Percentiles rank a stretch among this genome's conserved stretches.
phyloP scores from a whole-genome alignment of 129 eudicot genomes.

The Ambrosia trifida region DNA sequence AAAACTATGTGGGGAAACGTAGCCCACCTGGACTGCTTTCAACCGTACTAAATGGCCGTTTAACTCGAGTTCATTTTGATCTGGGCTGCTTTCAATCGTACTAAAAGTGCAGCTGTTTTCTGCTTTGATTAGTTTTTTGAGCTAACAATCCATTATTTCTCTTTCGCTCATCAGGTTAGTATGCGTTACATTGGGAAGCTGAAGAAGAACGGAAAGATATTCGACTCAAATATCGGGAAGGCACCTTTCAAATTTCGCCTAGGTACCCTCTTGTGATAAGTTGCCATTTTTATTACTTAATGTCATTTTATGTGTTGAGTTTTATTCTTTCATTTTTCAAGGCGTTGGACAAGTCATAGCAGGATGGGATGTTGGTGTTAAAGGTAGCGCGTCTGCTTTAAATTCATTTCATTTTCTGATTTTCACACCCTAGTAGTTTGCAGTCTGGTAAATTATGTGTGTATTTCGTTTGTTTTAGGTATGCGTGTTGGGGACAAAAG shows the following conservation, averaged over 20 bases:
- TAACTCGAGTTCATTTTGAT: no score
- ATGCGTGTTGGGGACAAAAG: constrained; percentile 99
- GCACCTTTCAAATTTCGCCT: constrained; percentile 86
- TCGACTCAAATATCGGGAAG: constrained; percentile 81
- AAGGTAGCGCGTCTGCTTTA: constrained; percentile 43
- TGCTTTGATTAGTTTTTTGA: no score
- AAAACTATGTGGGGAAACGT: no score
- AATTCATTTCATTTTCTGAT: not conserved
- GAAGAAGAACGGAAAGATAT: constrained; percentile 76
- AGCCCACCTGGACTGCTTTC: not conserved
- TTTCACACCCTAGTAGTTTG: not conserved
- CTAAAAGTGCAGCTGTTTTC: no score
- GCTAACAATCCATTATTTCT: not conserved
- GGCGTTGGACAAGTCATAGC: constrained; percentile 88
- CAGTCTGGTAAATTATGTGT: not conserved
- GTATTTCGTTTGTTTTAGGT: constrained; percentile 42
- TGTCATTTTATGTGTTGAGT: not conserved
- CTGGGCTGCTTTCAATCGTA: not conserved
- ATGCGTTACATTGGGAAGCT: constrained; percentile 88
- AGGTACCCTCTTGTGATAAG: constrained; percentile 41
- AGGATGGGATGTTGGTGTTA: constrained; percentile 99
- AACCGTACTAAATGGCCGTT: not conserved
- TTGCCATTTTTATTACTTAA: not conserved
- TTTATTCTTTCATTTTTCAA: constrained; percentile 13
- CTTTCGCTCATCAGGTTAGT: constrained; percentile 61